A percentile compares a stretch with the other conserved stretches of the same genome.
Evolutionary conservation across 2,329 filamentous ascomycete species (phyloP).

Genomic region (Geosmithia flava): DNA sequence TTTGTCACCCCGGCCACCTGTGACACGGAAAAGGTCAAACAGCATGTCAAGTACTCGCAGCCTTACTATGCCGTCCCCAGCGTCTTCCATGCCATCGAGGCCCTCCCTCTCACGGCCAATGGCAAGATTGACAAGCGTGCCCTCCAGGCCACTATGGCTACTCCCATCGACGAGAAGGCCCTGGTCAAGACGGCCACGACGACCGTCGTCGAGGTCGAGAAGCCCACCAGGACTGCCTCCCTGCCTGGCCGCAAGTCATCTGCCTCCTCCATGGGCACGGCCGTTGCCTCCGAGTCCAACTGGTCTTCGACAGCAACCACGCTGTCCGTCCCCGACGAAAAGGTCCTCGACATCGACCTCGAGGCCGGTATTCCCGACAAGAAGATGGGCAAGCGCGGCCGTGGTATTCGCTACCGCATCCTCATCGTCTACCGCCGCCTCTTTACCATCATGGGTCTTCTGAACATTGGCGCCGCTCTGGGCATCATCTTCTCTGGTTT

Average conservation of each 20-base stretch:
- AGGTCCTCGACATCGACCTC: constrained; percentile 8
- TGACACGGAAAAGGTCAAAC: constrained; percentile 16
- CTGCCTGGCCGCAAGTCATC: background rate
- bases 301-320: background rate
- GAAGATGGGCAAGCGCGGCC: constrained; percentile 14
- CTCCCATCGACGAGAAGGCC: background rate
- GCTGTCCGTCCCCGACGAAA: constrained; percentile 1
- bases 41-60: constrained; percentile 19
- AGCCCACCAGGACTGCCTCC: background rate
- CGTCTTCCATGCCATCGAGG: constrained; percentile 19
- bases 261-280: background rate
- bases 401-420: constrained; percentile 18
- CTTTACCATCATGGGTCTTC: constrained; percentile 25
- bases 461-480: constrained; percentile 29
- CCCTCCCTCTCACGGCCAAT: constrained; percentile 30
- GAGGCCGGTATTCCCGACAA: constrained; percentile 15
- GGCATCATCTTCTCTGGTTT: constrained; percentile 14
- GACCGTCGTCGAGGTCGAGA: background rate
- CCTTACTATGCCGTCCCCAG: constrained; percentile 35
- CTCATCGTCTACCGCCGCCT: constrained; percentile 35
- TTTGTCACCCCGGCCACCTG: constrained; percentile 14
- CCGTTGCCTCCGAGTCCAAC: background rate
- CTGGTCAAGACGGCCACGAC: background rate
- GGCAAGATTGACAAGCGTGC: constrained; percentile 33
- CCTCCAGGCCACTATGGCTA: background rate